phyloP scores from a whole-genome alignment of 129 eudicot genomes.

The Centaurea solstitialis region DNA sequence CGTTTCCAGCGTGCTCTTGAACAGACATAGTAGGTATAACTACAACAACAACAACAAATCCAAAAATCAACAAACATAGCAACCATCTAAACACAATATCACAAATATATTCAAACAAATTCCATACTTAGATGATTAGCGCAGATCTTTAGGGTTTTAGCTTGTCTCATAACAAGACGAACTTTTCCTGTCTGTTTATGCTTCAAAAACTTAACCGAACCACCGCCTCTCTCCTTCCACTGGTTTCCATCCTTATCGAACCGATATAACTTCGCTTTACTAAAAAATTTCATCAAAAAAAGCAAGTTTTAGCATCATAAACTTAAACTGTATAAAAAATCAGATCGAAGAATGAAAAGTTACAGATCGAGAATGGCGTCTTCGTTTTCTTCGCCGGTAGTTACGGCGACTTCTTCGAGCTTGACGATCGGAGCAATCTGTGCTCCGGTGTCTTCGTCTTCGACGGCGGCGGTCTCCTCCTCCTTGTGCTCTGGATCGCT shows the following conservation, averaged over 20 bases:
- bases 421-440: constrained; percentile 73
- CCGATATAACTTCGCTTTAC: constrained; percentile 72
- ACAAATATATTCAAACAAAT: background rate
- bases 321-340: background rate
- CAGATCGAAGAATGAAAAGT: constrained; percentile 24
- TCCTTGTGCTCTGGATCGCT: constrained; percentile 65
- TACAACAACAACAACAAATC: constrained; percentile 19
- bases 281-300: background rate
- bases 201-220: constrained; percentile 72
- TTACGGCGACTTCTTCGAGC: constrained; percentile 77
- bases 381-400: constrained; percentile 83
- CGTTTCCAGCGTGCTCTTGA: constrained; percentile 82
- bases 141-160: constrained; percentile 80
- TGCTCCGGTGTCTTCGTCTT: constrained; percentile 89
- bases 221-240: constrained; percentile 91
- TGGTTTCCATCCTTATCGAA: constrained; percentile 80
- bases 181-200: constrained; percentile 65
- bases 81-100: background rate
- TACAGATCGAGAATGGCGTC: constrained; percentile 41
- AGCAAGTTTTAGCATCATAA: background rate
- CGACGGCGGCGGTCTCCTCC: constrained; percentile 56
- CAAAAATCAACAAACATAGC: background rate
- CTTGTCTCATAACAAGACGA: constrained; percentile 77
- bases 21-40: constrained; percentile 62
- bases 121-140: constrained; percentile 69